A percentile compares a stretch with the other conserved stretches of the same genome.
Evolutionary conservation across 495 filamentous ascomycete species (phyloP).

Genomic region (Cercophora scortea): DNA sequence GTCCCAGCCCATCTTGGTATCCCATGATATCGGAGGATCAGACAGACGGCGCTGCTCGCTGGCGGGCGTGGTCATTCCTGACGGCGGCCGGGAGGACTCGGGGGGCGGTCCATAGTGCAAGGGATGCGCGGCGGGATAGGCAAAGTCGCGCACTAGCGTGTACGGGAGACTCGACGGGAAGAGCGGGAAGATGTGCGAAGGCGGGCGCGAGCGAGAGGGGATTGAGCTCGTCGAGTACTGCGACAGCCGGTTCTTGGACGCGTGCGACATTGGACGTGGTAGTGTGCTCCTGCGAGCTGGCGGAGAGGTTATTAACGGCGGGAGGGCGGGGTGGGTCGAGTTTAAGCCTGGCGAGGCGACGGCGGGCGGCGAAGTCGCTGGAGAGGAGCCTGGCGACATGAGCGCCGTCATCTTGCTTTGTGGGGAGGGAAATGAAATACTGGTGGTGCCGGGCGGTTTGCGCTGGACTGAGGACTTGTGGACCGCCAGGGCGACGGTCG

Average conservation of each 20-base stretch:
- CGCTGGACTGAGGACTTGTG: not conserved
- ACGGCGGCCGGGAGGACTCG: constrained; percentile 58
- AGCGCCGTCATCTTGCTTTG: constrained; percentile 41
- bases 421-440: not conserved
- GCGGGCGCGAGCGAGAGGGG: constrained; percentile 65
- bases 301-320: constrained; percentile 56
- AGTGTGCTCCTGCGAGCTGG: constrained; percentile 48
- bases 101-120: constrained; percentile 88
- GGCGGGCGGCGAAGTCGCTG: constrained; percentile 45
- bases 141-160: constrained; percentile 89
- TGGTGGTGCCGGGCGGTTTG: not conserved
- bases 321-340: constrained; percentile 46
- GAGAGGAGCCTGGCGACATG: constrained; percentile 51
- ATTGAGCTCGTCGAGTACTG: constrained; percentile 64
- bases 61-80: constrained; percentile 73
- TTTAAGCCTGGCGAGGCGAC: constrained; percentile 44
- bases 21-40: constrained; percentile 64
- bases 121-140: constrained; percentile 74
- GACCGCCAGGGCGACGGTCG: not conserved
- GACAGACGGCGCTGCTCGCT: constrained; percentile 77
- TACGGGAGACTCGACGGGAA: constrained; percentile 89
- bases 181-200: constrained; percentile 68
- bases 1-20: constrained; percentile 48
- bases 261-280: constrained; percentile 61
- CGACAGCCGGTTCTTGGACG: constrained; percentile 60